Percentiles rank a stretch among this genome's conserved stretches.
Evolutionary conservation across 331 rosid species (phyloP).

Genomic region (Quercus lobata): DNA sequence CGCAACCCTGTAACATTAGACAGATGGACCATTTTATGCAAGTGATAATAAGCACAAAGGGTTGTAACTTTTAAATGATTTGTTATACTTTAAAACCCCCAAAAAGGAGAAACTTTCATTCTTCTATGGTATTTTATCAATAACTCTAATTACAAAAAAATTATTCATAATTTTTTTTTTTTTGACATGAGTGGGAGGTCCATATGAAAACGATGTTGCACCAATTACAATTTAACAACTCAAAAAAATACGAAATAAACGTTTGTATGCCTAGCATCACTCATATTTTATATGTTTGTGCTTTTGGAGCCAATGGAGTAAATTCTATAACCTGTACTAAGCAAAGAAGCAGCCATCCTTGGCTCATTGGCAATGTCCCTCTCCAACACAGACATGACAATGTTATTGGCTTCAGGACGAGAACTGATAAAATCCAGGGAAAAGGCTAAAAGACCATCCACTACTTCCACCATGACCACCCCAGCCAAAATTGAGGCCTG

Average conservation of each 20-base stretch:
- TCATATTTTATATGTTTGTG: no score
- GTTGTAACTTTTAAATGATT: background rate
- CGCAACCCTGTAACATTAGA: constrained; percentile 53
- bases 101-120: no score
- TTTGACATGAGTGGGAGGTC: no score
- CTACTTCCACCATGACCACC: constrained; percentile 39
- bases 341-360: constrained; percentile 72
- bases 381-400: constrained; percentile 77
- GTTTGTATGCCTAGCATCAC: no score
- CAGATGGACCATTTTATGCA: background rate
- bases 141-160: no score
- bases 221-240: no score
- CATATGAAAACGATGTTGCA: no score
- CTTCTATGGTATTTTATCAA: no score
- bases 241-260: no score
- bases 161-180: no score
- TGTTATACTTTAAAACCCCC: background rate
- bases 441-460: constrained; percentile 46
- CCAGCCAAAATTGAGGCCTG: constrained; percentile 59
- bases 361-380: constrained; percentile 51
- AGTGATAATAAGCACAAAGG: background rate
- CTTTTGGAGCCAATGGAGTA: background rate
- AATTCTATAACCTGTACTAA: constrained; percentile 48
- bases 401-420: constrained; percentile 70
- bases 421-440: constrained; percentile 68